Base-by-base conservation (phyloP, 2,329 filamentous ascomycete genomes). In the Diaporthe velutina region DNA sequence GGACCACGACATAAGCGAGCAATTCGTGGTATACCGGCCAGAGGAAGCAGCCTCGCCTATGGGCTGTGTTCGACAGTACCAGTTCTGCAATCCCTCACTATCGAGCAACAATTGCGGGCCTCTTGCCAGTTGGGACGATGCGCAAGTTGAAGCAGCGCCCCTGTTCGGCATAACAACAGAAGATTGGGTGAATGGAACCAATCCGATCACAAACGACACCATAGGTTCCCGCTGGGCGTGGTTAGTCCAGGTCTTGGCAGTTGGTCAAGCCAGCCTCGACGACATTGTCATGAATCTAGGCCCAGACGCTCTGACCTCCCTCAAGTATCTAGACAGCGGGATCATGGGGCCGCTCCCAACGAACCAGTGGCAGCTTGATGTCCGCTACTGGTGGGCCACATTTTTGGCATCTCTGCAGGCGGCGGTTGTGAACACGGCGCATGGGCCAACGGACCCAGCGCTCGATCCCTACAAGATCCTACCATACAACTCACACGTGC, bases 291-390 rank as follows among this genome's bases (percentile, higher is more conserved):
- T 5, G 5, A 0, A 15, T 10, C 61, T 66, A 1, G 61, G 61
- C 19, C 61, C 10, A 8, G 22, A 67, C 0, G 28, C 61, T 25
- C 10, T 67, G 7, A 35, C 30, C 9, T 67, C 61, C 4, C 0
- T 25, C 19, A 50, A 67, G 4, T 48, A 35, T 19, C 12, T 67
- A 4, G 19, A 1, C 30, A 8, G 2, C 28, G 61, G 61, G 10
- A 8, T 40, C 8, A 22, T 50, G 64, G 30, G 67, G 7, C 28
- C 64, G 2, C 52, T 76, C 13, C 75, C 76, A 10, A 33, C 38
- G 7, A 71, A 76, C 30, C 77, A 78, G 66, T 78, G 77, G 77
- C 75, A 77, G 28, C 25, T 71, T 2, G 77, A 78, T 4, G 77
- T 77, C 5, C 22, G 72, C 25, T 68, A 71, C 55, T 78, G 77